Conservation (phyloP, 192 early-diverging fungal genomes). For the Jimgerdemannia lactiflua region DNA sequence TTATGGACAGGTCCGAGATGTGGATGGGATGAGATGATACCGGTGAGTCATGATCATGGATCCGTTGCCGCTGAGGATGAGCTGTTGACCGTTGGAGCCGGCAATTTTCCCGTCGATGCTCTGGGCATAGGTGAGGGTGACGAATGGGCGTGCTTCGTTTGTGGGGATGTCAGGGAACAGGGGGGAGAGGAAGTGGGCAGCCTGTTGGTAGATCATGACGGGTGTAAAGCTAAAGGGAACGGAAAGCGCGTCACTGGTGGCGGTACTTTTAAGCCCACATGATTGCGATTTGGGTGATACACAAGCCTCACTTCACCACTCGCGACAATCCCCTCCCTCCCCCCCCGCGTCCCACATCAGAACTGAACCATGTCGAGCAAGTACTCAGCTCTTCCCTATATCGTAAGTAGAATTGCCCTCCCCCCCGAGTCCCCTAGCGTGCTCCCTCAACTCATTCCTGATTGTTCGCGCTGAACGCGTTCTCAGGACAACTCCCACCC, state of each 20-base stretch:
- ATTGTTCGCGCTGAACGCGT: background rate
- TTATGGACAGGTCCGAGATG: too few relatives aligned
- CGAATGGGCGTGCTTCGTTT: conserved; percentile 27
- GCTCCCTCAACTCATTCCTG: background rate
- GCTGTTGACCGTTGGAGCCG: conserved; percentile 42
- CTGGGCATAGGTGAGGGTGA: conserved; percentile 90
- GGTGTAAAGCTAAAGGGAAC: background rate
- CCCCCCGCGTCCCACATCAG: too few relatives aligned
- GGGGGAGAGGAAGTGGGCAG: background rate
- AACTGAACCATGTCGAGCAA: conserved; percentile 53
- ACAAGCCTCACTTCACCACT: background rate
- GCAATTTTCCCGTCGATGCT: conserved; percentile 85
- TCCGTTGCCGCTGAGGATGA: conserved; percentile 69
- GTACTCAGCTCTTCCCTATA: conserved; percentile 76
- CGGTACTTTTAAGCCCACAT: too few relatives aligned
- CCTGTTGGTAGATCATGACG: background rate
- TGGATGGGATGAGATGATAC: conserved; percentile 13
- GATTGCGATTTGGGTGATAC: background rate
- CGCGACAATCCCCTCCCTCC: too few relatives aligned
- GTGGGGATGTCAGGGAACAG: background rate
- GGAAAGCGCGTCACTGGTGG: background rate
- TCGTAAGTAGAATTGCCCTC: conserved; percentile 44
- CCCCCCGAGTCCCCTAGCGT: background rate
- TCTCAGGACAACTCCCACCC: conserved; percentile 60
- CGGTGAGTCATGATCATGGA: conserved; percentile 82